phyloP scores from a whole-genome alignment of 345 rosid species.

The Lumnitzera racemosa region DNA sequence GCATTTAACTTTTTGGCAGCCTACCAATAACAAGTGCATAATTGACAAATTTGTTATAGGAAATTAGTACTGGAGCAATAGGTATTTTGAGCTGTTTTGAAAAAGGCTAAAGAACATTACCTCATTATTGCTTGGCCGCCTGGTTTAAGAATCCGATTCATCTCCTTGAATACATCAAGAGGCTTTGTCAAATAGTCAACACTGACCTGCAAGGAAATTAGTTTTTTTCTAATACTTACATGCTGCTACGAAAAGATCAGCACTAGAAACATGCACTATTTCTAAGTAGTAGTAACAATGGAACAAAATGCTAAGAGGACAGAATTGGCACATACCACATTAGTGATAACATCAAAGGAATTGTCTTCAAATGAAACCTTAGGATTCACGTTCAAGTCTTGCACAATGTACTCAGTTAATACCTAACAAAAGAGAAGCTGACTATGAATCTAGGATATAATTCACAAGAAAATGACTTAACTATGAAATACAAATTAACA shows the following conservation, averaged over 20 bases:
- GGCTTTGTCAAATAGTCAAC: constrained; percentile 88
- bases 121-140: constrained; percentile 81
- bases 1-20: no score
- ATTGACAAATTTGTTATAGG: no score
- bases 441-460: neutral
- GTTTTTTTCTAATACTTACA: neutral
- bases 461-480: neutral
- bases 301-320: neutral
- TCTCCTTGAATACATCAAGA: constrained; percentile 73
- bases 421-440: constrained; percentile 33
- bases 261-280: neutral
- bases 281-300: neutral
- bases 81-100: neutral
- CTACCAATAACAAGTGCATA: no score
- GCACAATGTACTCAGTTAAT: constrained; percentile 63
- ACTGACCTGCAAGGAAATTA: constrained; percentile 52
- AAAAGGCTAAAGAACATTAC: constrained; percentile 23
- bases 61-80: neutral
- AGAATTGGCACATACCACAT: constrained; percentile 46
- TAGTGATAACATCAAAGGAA: constrained; percentile 76
- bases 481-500: neutral
- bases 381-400: constrained; percentile 73
- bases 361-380: constrained; percentile 79
- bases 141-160: constrained; percentile 70
- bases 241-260: neutral